Evolutionary conservation across 257 asterid genomes (phyloP), one percentile per base, ranked within the genome.

Genomic region (Orobanche coerulescens): DNA sequence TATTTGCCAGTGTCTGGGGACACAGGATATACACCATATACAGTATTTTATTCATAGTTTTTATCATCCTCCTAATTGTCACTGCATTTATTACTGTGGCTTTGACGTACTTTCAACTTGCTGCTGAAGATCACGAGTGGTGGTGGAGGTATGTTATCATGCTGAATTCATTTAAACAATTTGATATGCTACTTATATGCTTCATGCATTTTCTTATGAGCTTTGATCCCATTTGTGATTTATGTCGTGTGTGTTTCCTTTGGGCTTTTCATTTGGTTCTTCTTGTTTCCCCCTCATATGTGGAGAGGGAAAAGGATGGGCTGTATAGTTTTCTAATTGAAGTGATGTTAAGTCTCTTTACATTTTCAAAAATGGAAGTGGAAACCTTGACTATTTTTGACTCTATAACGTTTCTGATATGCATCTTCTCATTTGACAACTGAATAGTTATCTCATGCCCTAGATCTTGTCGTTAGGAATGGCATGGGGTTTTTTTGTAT

Each of bases 61-160:
- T 88, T 74, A 83, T 85, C 59, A 88, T 88, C 67, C 96, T 88
- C 68, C 67, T 88, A 63, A 83, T 88, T 26, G 95, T 88, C 56
- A 88, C 96, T 33, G 96, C 96, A 8, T 88, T 88, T 58, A 88
- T 88, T 25, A 88, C 95, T 2, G 93, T 88, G 70, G 96, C 96
- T 0, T 76, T 88, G 78, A 85, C 95, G 7, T 88, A 88, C 56
- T 88, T 88, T 75, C 96, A 88, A 58, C 95, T 88, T 56, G 96
- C 95, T 64, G 96, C 96, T 39, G 96, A 88, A 80, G 96, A 87
- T n/a, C n/a, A n/a, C n/a, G n/a, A n/a, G n/a, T n/a, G n/a, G n/a
- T n/a, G n/a, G n/a, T n/a, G n/a, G 96, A 88, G 96, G 96, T 88
- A 81, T 66, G 78, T 51, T 48, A 26, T n/a, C 4, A 28, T 61